Base-by-base conservation (phyloP, 352 stramenopile genomes). In the Plasmopara muralis region DNA sequence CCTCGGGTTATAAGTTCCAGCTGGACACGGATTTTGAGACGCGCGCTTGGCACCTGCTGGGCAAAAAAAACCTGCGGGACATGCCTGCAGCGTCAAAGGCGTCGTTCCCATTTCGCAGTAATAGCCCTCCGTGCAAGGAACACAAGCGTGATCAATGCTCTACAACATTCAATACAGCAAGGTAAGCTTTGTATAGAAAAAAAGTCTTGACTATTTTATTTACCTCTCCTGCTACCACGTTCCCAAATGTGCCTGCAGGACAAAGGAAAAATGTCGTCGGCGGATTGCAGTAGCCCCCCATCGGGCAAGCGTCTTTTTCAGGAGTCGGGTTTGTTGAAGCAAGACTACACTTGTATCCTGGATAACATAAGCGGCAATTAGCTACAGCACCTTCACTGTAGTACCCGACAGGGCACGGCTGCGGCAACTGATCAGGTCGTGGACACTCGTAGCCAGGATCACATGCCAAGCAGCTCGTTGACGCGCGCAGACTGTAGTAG, bases 231-330 rank as follows among this genome's bases (percentile, higher is more conserved):
- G 77, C 83, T 9, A 77, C 92, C 9, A 80, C 68, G 41, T 93
- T 94, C 14, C 88, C 88, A 47, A 83, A 93, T 0, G 85, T 96
- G 5, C 89, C 89, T 33, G 77, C 68, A 2, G 89, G 89, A 56
- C 89, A 97, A 42, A 81, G 55, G 49, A 90, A 91, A 42, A 92
- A 90, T 0, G 73, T 93, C 6, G 71, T 88, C 1, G 88, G 51
- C 15, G 86, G 85, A 50, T 93, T 94, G 57, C 87, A 96, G 43
- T 95, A 96, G 6, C 82, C 84, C 2, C 87, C 88, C 60, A 94
- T 87, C 0, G 82, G 81, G 47, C 87, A 97, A n/a, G 86, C 85
- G 42, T 87, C 85, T 43, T 84, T 56, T 10, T 66, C 68, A 30
- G 89, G 87, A n/a, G 85, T 93, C 29, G 90, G 74, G 15, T 55